Evolutionary conservation across 2,329 filamentous ascomycete genomes (phyloP).

Genomic region (Tolypocladium cylindrosporum): DNA sequence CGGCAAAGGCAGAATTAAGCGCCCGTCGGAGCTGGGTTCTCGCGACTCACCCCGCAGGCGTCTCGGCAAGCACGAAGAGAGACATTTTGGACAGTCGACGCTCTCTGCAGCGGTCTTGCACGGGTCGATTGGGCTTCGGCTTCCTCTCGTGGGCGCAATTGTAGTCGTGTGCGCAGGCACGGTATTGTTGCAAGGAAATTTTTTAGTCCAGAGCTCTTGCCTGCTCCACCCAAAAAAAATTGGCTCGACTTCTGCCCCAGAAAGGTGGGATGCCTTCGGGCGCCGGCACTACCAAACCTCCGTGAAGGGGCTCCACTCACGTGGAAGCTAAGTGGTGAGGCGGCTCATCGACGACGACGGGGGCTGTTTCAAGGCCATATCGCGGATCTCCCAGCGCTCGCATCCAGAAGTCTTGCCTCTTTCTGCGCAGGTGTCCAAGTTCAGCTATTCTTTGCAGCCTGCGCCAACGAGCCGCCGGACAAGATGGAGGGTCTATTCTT

Average conservation of each 20-base stretch:
- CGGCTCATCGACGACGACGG: neutral
- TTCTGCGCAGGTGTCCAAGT: neutral
- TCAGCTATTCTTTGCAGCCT: neutral
- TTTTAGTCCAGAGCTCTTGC: constrained; percentile 27
- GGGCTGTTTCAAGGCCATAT: neutral
- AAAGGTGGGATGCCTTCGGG: constrained; percentile 14
- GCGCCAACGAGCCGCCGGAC: neutral
- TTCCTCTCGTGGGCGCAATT: constrained; percentile 27
- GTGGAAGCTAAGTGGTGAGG: constrained; percentile 4
- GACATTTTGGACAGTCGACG: constrained; percentile 50
- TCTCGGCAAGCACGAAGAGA: constrained; percentile 89
- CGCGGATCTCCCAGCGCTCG: neutral
- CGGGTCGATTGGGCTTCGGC: constrained; percentile 19
- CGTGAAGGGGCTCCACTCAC: constrained; percentile 12
- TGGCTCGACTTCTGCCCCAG: constrained; percentile 14
- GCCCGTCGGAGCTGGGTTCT: neutral
- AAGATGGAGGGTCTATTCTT: constrained; percentile 86
- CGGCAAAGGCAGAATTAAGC: neutral
- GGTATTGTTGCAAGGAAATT: constrained; percentile 28
- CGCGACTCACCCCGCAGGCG: constrained; percentile 61
- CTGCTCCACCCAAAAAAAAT: constrained; percentile 24
- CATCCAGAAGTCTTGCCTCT: neutral
- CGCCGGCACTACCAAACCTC: constrained; percentile 14
- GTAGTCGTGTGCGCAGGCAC: constrained; percentile 24
- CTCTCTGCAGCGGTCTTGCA: constrained; percentile 21